Percentiles rank a stretch among this genome's conserved stretches.
Conservation (phyloP, 495 filamentous ascomycete genomes). For the Podospora conica region DNA sequence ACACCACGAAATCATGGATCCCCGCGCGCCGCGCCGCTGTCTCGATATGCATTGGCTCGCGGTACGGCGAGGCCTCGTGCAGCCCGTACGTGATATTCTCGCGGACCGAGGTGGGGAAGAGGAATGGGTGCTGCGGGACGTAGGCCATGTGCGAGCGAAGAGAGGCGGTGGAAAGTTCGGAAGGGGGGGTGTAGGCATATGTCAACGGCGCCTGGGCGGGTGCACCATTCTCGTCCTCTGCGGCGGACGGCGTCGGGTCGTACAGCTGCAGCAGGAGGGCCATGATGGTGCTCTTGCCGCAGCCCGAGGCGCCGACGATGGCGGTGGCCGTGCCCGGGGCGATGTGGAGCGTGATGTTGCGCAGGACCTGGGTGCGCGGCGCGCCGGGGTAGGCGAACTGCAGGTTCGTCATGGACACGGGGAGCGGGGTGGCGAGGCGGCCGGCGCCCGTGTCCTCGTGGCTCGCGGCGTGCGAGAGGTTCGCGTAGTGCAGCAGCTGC, state of each 20-base stretch:
- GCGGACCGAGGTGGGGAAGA: constrained; percentile 67
- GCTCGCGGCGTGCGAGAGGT: constrained; percentile 45
- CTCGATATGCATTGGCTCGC: constrained; percentile 36
- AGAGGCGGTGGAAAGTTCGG: constrained; percentile 50
- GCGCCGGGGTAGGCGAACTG: constrained; percentile 65
- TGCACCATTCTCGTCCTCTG: not conserved
- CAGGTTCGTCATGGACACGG: constrained; percentile 54
- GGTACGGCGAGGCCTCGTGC: constrained; percentile 35
- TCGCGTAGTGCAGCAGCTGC: constrained; percentile 65
- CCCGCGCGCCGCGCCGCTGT: constrained; percentile 61
- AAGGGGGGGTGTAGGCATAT: constrained; percentile 51
- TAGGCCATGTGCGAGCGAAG: constrained; percentile 66
- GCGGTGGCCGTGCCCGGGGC: constrained; percentile 56
- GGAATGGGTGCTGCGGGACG: constrained; percentile 70
- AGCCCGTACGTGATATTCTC: constrained; percentile 82
- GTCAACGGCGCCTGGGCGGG: constrained; percentile 46
- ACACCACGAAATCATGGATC: constrained; percentile 73
- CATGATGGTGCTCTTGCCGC: constrained; percentile 82
- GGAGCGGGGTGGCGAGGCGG: constrained; percentile 46
- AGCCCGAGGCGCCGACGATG: constrained; percentile 77
- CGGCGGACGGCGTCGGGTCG: constrained; percentile 11
- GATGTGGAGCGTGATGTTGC: constrained; percentile 55
- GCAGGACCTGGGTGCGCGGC: constrained; percentile 48
- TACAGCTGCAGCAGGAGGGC: constrained; percentile 56
- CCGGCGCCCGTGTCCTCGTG: constrained; percentile 55